These are phyloP conservation scores for Ceratocystis colombiana DNA, from an alignment of 2,329 filamentous ascomycete species.

Conservation along the genomic window DNA sequence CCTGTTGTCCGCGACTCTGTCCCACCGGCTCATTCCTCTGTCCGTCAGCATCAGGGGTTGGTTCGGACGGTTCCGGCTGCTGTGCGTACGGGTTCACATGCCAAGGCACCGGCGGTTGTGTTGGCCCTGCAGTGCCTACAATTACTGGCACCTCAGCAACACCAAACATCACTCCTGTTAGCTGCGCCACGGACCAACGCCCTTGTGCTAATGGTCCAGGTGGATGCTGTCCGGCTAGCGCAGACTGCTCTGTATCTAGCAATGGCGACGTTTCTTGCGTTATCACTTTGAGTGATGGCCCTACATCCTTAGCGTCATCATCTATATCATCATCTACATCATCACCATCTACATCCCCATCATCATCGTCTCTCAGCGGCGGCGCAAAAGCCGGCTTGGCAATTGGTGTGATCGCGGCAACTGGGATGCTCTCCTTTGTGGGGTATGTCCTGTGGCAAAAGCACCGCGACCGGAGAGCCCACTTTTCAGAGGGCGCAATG, in stretches of 20 bases:
- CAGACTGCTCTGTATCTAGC: constrained; percentile 36
- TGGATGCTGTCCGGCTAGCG: constrained; percentile 42
- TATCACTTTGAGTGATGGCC: constrained; percentile 32
- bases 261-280: constrained; percentile 36
- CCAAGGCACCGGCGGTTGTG: constrained; percentile 32
- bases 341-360: constrained; percentile 21
- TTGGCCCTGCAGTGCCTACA: constrained; percentile 30
- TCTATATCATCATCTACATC: neutral
- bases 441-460: constrained; percentile 35
- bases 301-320: constrained; percentile 28
- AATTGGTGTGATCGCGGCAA: constrained; percentile 41
- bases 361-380: constrained; percentile 32
- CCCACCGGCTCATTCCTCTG: constrained; percentile 39
- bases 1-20: constrained; percentile 38
- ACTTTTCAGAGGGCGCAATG: constrained; percentile 23
- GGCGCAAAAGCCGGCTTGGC: constrained; percentile 50
- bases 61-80: constrained; percentile 34
- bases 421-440: constrained; percentile 34
- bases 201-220: constrained; percentile 36
- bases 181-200: constrained; percentile 40
- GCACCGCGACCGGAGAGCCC: constrained; percentile 30
- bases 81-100: constrained; percentile 41
- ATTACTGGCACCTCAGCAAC: constrained; percentile 27
- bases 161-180: constrained; percentile 33
- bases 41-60: constrained; percentile 35